Percentiles rank a stretch among this genome's conserved stretches.
Evolutionary conservation across 1,284 basidiomycete species (phyloP).

Genomic region (Cryptococcus wingfieldii): DNA sequence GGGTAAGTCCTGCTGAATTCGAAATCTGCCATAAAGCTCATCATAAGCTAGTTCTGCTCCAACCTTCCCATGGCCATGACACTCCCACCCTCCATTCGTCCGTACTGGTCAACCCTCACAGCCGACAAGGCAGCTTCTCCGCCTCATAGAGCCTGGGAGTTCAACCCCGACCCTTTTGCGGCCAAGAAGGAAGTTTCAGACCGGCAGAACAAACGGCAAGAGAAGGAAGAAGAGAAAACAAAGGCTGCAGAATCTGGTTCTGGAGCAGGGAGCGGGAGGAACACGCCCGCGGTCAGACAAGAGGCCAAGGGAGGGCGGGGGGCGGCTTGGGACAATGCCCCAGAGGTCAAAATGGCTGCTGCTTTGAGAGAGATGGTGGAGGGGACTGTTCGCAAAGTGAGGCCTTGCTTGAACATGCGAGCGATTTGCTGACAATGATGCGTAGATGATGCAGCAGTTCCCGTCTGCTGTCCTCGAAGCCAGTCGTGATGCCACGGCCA

Average conservation of each 20-base stretch:
- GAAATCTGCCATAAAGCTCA: background rate
- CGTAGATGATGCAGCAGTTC: conserved; percentile 50
- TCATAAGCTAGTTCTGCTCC: conserved; percentile 63
- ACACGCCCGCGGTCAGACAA: conserved; percentile 9
- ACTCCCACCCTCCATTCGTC: conserved; percentile 72
- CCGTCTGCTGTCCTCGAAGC: conserved; percentile 48
- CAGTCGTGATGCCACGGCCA: conserved; percentile 36
- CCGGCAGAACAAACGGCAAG: conserved; percentile 56
- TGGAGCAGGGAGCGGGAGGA: conserved; percentile 41
- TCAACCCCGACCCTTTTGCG: conserved; percentile 75
- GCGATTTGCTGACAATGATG: background rate
- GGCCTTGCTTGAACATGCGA: conserved; percentile 9
- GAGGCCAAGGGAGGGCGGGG: conserved; percentile 30
- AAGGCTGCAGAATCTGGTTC: conserved; percentile 5
- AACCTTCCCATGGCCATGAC: conserved; percentile 69
- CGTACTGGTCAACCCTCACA: conserved; percentile 76
- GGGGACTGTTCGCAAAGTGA: conserved; percentile 72
- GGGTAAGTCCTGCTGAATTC: conserved; percentile 55
- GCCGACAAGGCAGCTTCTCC: conserved; percentile 64
- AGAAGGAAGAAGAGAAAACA: conserved; percentile 28
- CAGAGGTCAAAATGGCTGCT: conserved; percentile 81
- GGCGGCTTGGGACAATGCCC: conserved; percentile 61
- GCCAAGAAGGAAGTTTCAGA: conserved; percentile 64
- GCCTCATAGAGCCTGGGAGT: conserved; percentile 77
- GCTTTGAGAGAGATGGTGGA: conserved; percentile 75